Evolutionary conservation across 75 land plant species (phyloP).

Genomic region (Chamaecyparis obtusa): DNA sequence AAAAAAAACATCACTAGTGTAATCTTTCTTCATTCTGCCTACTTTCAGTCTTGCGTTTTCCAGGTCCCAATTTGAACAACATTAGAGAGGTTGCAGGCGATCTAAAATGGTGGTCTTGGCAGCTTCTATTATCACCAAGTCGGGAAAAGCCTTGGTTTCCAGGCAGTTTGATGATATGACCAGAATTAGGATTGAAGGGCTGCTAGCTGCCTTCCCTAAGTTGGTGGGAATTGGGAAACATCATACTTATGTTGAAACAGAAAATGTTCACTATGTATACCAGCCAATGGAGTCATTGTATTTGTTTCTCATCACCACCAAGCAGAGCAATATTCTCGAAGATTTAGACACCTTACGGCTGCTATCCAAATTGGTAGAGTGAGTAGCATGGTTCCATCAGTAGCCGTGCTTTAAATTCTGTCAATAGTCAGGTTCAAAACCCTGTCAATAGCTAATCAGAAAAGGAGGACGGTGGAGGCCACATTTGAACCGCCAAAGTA

Average conservation of each 20-base stretch:
- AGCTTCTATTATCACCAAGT: constrained; percentile 62
- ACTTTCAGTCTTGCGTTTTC: neutral
- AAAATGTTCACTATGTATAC: constrained; percentile 98
- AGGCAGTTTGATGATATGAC: constrained; percentile 97
- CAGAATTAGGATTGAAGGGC: constrained; percentile 89
- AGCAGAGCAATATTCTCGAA: constrained; percentile 98
- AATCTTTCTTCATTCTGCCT: neutral
- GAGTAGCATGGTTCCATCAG: too few species aligned
- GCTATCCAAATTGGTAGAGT: constrained; percentile 95
- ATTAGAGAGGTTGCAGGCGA: neutral
- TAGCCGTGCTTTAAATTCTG: too few species aligned
- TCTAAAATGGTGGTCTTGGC: constrained; percentile 55
- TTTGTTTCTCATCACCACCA: constrained; percentile 88
- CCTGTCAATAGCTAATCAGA: too few species aligned
- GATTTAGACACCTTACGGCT: constrained; percentile 90
- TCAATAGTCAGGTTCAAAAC: too few species aligned
- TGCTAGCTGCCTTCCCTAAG: constrained; percentile 98
- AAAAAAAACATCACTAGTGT: neutral
- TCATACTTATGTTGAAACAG: constrained; percentile 97
- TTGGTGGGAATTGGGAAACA: constrained; percentile 95
- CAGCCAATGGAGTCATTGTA: constrained; percentile 91
- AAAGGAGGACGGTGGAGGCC: too few species aligned
- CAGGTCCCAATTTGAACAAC: neutral
- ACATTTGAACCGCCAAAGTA: too few species aligned
- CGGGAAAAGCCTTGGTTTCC: constrained; percentile 90